phyloP scores from a whole-genome alignment of 768 basidiomycete genomes.

The Mycena alexandri region DNA sequence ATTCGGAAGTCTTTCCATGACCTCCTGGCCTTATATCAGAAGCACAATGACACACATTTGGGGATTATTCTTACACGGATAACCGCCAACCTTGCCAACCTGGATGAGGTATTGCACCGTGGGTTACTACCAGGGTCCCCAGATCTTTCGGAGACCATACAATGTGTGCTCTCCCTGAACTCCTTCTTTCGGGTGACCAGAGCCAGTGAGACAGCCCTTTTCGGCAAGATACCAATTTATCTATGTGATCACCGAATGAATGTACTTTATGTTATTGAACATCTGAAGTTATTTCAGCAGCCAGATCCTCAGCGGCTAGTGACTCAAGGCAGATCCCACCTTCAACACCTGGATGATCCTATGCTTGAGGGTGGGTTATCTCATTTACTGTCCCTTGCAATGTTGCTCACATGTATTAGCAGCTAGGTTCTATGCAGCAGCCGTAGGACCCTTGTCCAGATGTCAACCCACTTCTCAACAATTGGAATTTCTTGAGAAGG shows the following conservation, averaged over 20 bases:
- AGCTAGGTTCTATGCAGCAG: conserved; percentile 2
- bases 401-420: background rate
- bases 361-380: background rate
- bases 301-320: background rate
- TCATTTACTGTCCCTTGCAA: background rate
- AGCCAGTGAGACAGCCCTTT: too few species aligned
- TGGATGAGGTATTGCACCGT: background rate
- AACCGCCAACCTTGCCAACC: background rate
- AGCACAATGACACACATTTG: background rate
- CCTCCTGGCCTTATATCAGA: background rate
- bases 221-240: background rate
- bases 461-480: background rate
- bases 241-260: background rate
- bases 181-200: background rate
- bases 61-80: background rate
- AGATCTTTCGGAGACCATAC: background rate
- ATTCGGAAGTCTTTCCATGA: background rate
- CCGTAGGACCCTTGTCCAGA: background rate
- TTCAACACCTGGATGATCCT: background rate
- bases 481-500: background rate
- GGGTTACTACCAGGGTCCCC: background rate
- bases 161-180: background rate
- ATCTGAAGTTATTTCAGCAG: background rate
- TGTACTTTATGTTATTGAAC: background rate
- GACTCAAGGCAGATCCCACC: background rate